Evolutionary conservation across 805 yeast genomes (phyloP), one percentile per base, ranked within the genome.

Genomic region (Saturnispora sekii): DNA sequence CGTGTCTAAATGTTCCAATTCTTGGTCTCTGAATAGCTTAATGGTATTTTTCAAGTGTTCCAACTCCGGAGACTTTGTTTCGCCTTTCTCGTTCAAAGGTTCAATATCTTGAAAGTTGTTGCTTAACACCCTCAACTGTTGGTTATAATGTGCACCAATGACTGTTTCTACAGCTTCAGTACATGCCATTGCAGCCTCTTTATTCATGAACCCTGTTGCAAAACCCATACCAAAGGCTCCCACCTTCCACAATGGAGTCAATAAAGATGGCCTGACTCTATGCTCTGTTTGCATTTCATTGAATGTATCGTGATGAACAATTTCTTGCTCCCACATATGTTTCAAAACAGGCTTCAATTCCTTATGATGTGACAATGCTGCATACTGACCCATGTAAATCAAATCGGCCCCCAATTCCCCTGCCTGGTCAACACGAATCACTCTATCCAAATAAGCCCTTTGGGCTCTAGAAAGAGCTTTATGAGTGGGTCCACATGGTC

Each of bases 181-280:
- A 61, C 98, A 93, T 1, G 98, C 97, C 98, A 93, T 93, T 2
- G 98, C 97, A 2, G 96, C 97, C 60, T 90, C 96, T 57, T 87
- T 86, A 14, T 96, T 82, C 50, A 88, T 64, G 44, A 84, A 54
- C 0, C 96, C 97, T 0, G 97, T 93, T 1, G 81, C 83, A 1
- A 78, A 77, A 3, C 98, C 98, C 68, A 93, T 70, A 0, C 80
- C 79, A 41, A 83, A 70, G 0, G 98, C 97, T 3, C 97, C 97
- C 0, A 76, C 63, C 60, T 84, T 88, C 98, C 98, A 93, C 1
- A 86, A 56, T 1, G 98, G 98, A 0, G 97, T 89, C 35, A 93
- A 63, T 12, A 93, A 55, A 0, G 96, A 86, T 3, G 98, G 98
- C 55, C 98, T 75, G 1, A 89, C 95, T 41, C 97, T 69, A 51